Evolutionary conservation across 768 basidiomycete species (phyloP).

Genomic region (Kwoniella sp.): DNA sequence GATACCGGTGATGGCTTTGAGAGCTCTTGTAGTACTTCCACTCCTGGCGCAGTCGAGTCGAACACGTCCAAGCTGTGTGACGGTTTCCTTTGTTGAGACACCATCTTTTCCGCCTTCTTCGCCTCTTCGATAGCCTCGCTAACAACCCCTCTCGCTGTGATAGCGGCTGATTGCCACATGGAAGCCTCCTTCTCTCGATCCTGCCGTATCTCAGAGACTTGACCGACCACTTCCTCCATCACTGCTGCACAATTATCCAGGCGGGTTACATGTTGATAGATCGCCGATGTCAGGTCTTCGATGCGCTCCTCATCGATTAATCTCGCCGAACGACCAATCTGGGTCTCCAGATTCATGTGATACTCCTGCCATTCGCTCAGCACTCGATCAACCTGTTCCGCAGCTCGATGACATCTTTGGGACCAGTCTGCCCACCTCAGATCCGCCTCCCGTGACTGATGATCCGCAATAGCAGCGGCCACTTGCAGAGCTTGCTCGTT

Average conservation of each 20-base stretch:
- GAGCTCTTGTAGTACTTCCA: neutral
- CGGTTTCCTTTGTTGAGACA: neutral
- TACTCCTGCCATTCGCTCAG: neutral
- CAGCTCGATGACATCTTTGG: neutral
- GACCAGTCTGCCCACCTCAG: slow-evolving; percentile 1
- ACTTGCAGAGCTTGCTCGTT: slow-evolving; percentile 9
- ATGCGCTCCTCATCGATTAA: neutral
- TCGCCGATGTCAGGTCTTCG: neutral
- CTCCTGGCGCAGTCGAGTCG: neutral
- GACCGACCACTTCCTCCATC: neutral
- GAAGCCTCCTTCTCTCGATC: neutral
- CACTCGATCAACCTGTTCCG: slow-evolving; percentile 2
- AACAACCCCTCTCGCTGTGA: neutral
- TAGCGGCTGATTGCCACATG: neutral
- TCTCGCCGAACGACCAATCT: neutral
- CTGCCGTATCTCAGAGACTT: neutral
- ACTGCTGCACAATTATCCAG: neutral
- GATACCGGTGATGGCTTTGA: no score
- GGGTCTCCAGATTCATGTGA: neutral
- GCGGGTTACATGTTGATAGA: neutral
- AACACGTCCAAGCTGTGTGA: neutral
- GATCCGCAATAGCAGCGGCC: slow-evolving; percentile 2
- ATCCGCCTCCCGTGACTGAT: no score
- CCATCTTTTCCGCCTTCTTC: neutral
- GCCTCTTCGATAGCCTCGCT: neutral